Percentiles rank a stretch among this genome's conserved stretches.
Conservation (phyloP, 108 stramenopile species). For the Nannochloropsis oceanica region DNA sequence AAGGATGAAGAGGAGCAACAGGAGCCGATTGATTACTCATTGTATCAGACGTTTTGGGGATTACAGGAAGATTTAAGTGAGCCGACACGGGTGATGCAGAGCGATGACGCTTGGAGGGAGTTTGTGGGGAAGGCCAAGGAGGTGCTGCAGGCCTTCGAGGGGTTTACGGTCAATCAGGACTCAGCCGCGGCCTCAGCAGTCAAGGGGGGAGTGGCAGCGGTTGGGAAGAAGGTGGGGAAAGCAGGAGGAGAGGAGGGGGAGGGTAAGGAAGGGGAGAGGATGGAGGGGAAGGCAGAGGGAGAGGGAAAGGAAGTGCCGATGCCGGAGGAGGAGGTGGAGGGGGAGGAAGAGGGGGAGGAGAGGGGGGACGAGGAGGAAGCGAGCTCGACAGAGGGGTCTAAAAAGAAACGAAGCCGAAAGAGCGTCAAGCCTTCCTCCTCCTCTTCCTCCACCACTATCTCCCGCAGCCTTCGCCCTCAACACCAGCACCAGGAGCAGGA, state of each 20-base stretch:
- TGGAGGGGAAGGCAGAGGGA: neutral
- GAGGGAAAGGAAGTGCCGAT: neutral
- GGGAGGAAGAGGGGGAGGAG: neutral
- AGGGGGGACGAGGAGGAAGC: neutral
- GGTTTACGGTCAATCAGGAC: conserved; percentile 3
- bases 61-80: conserved; percentile 19
- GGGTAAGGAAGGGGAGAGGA: neutral
- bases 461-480: neutral
- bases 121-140: neutral
- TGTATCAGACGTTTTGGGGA: conserved; percentile 32
- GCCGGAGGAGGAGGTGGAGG: neutral
- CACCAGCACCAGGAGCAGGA: neutral
- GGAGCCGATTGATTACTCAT: conserved; percentile 23
- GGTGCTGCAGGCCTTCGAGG: neutral
- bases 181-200: neutral
- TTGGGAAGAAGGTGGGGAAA: neutral
- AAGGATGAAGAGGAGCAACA: neutral
- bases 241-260: neutral
- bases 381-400: conserved; percentile 17
- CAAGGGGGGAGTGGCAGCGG: neutral
- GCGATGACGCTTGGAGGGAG: conserved; percentile 6
- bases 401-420: conserved; percentile 8
- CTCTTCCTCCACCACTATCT: neutral
- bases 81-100: conserved; percentile 4
- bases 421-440: neutral